Evolutionary conservation across 805 yeast genomes (phyloP).

Genomic region (Lipomyces spencermartinsiae): DNA sequence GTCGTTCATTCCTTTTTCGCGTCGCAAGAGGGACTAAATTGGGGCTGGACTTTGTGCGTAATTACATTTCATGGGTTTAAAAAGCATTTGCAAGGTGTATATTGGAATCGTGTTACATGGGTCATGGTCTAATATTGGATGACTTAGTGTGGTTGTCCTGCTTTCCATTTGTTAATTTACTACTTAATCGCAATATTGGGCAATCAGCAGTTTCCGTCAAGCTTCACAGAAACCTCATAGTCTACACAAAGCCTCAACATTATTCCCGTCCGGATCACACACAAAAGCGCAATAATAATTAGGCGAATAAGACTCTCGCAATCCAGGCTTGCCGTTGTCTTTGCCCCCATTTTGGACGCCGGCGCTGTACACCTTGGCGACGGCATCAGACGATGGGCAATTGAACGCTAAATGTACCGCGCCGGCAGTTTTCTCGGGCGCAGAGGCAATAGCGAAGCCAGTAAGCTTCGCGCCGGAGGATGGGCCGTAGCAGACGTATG

Average conservation of each 20-base stretch:
- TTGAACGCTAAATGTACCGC: neutral
- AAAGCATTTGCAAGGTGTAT: neutral
- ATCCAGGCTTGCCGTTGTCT: slow-evolving; percentile 8
- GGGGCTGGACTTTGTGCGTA: neutral
- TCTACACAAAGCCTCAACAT: neutral
- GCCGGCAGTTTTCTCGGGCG: neutral
- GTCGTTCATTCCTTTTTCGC: slow-evolving; percentile 15
- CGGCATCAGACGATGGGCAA: neutral
- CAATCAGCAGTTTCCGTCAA: neutral
- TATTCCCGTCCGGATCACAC: slow-evolving; percentile 4
- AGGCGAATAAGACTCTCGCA: neutral
- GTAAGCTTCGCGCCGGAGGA: neutral
- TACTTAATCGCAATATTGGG: neutral
- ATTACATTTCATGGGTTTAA: neutral
- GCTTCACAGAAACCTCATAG: neutral
- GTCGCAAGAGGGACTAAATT: neutral
- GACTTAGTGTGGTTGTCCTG: neutral
- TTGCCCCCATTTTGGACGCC: neutral
- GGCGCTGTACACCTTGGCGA: neutral
- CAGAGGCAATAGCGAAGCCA: too few species aligned
- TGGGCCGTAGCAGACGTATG: neutral
- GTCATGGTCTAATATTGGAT: neutral
- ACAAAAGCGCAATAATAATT: slow-evolving; percentile 1
- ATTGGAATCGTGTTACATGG: neutral
- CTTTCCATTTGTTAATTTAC: neutral